Percentiles rank a stretch among this genome's conserved stretches.
Conservation (phyloP, 176 grass and related monocot species). For the Carex littledalei region DNA sequence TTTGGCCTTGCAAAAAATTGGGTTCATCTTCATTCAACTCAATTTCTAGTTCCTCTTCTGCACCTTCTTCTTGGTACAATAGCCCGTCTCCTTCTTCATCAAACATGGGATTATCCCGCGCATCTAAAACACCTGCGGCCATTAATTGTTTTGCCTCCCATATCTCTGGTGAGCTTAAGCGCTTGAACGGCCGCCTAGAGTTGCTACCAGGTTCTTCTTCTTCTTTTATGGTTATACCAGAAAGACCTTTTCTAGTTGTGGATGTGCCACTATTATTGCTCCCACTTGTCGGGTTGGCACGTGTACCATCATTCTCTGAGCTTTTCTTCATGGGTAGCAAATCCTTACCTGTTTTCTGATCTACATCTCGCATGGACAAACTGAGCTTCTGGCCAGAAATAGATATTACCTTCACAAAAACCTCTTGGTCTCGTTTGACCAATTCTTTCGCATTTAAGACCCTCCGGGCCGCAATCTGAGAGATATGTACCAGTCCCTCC, state of each 20-base stretch:
- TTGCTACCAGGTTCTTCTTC: constrained; percentile 47
- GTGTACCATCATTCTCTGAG: constrained; percentile 33
- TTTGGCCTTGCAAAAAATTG: constrained; percentile 83
- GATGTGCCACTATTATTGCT: constrained; percentile 2
- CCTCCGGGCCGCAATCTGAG: constrained; percentile 54
- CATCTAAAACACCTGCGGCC: constrained; percentile 73
- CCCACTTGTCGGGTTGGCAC: constrained; percentile 49
- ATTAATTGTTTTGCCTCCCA: constrained; percentile 93
- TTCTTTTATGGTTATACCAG: constrained; percentile 70
- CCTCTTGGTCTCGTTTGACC: constrained; percentile 75
- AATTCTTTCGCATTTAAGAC: constrained; percentile 70
- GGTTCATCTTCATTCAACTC: constrained; percentile 95
- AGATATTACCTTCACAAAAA: constrained; percentile 73
- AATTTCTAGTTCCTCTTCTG: constrained; percentile 78
- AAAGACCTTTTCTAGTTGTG: constrained; percentile 53
- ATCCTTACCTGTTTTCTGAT: constrained; percentile 83
- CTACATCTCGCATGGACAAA: constrained; percentile 71
- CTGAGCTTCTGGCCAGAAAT: constrained; percentile 68
- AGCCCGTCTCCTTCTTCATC: constrained; percentile 79
- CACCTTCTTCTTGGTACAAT: constrained; percentile 85
- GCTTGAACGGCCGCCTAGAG: constrained; percentile 47
- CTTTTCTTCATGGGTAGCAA: constrained; percentile 56
- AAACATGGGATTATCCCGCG: constrained; percentile 60
- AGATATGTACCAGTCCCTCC: constrained; percentile 84
- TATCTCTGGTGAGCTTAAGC: constrained; percentile 88